Evolutionary conservation across 1,284 basidiomycete genomes (phyloP).

Genomic region (Grifola frondosa): DNA sequence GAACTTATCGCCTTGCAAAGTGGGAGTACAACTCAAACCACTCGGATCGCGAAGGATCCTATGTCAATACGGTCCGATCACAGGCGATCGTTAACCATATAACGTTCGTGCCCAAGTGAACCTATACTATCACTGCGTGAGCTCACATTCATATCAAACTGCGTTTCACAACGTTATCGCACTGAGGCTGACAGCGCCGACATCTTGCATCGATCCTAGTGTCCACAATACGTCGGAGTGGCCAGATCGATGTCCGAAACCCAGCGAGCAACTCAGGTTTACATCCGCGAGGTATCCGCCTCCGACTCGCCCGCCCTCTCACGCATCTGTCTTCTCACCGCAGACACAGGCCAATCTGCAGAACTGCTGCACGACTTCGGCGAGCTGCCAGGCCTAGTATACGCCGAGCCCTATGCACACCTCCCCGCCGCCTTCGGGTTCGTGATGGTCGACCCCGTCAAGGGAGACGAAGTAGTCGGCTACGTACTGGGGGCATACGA

Average conservation of each 20-base stretch:
- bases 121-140: too few species aligned
- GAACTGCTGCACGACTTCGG: slow-evolving; percentile 56
- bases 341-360: slow-evolving; percentile 65
- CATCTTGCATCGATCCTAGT: too few species aligned
- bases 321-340: slow-evolving; percentile 72
- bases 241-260: slow-evolving; percentile 1
- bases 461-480: slow-evolving; percentile 47
- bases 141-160: too few species aligned
- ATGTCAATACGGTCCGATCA: too few species aligned
- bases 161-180: too few species aligned
- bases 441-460: slow-evolving; percentile 57
- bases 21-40: too few species aligned
- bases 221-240: too few species aligned
- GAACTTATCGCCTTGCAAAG: too few species aligned
- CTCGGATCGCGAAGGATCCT: too few species aligned
- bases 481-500: slow-evolving; percentile 63
- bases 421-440: slow-evolving; percentile 69
- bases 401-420: slow-evolving; percentile 70
- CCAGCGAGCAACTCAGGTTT: slow-evolving; percentile 7
- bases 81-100: too few species aligned
- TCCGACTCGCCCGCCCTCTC: slow-evolving; percentile 58
- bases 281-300: slow-evolving; percentile 55
- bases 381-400: slow-evolving; percentile 68
- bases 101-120: too few species aligned
- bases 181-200: too few species aligned